Evolutionary conservation across 164 flowering plant species (phyloP).

Genomic region (Aristolochia fimbriata): DNA sequence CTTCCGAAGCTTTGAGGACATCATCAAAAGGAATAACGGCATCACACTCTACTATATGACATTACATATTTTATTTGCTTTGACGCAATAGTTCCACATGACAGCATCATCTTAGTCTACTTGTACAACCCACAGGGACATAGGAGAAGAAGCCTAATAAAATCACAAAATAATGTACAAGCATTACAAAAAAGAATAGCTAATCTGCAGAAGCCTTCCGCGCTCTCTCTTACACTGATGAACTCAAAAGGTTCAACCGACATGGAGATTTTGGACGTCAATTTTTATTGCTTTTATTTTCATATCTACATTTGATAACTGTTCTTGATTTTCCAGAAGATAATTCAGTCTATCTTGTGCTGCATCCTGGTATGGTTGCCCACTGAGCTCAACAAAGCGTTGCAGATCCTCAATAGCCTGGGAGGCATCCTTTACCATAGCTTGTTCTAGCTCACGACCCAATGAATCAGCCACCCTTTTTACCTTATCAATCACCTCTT

Average conservation of each 20-base stretch:
- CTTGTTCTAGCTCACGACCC: slow-evolving; percentile 66
- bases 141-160: background rate
- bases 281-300: slow-evolving; percentile 29
- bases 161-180: background rate
- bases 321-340: slow-evolving; percentile 30
- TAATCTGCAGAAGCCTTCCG: too few species aligned
- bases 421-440: slow-evolving; percentile 67
- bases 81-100: too few species aligned
- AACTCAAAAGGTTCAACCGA: slow-evolving; percentile 17
- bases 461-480: slow-evolving; percentile 54
- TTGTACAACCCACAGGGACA: background rate
- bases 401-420: slow-evolving; percentile 30
- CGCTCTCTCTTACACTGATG: background rate
- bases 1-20: too few species aligned
- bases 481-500: slow-evolving; percentile 52
- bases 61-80: too few species aligned
- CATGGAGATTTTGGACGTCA: slow-evolving; percentile 55
- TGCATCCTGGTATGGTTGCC: slow-evolving; percentile 50
- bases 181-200: background rate
- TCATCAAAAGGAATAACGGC: too few species aligned
- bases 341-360: slow-evolving; percentile 38
- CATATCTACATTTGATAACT: slow-evolving; percentile 26
- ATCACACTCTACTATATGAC: too few species aligned
- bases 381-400: slow-evolving; percentile 28
- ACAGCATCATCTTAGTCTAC: too few species aligned